A percentile compares a stretch with the other conserved stretches of the same genome.
Evolutionary conservation across 2,329 filamentous ascomycete genomes (phyloP).

Genomic region (Aspergillus fischeri): DNA sequence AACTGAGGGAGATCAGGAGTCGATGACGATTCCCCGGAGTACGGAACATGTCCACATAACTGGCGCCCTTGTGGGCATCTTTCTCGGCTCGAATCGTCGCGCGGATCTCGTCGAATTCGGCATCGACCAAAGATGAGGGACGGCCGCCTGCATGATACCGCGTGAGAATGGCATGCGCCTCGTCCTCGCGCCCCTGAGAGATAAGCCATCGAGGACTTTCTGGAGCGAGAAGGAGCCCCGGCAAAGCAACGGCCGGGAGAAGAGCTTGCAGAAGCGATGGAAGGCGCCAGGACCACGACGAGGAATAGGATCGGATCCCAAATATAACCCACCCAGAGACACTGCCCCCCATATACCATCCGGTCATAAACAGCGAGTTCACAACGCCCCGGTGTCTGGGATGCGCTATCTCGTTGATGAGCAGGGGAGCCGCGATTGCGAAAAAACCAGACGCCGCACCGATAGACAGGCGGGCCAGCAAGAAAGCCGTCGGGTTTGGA

Average conservation of each 20-base stretch:
- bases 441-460: slow-evolving; percentile 34
- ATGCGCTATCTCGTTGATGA: slow-evolving; percentile 46
- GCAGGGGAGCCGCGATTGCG: slow-evolving; percentile 29
- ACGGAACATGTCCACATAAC: slow-evolving; percentile 16
- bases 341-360: slow-evolving; percentile 29
- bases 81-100: slow-evolving; percentile 14
- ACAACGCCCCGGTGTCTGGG: slow-evolving; percentile 35
- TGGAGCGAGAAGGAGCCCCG: slow-evolving; percentile 13
- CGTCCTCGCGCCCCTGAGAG: slow-evolving; percentile 11
- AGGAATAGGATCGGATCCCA: slow-evolving; percentile 14
- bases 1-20: slow-evolving; percentile 10
- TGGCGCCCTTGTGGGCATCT: slow-evolving; percentile 7
- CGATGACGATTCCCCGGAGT: slow-evolving; percentile 11
- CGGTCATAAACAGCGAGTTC: slow-evolving; percentile 33
- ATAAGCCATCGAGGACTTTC: slow-evolving; percentile 22
- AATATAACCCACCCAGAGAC: slow-evolving; percentile 28
- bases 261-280: slow-evolving; percentile 19
- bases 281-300: slow-evolving; percentile 21
- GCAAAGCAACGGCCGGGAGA: slow-evolving; percentile 15
- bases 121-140: slow-evolving; percentile 11
- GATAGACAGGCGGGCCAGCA: slow-evolving; percentile 35
- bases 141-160: slow-evolving; percentile 18
- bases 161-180: slow-evolving; percentile 13
- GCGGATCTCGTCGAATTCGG: slow-evolving; percentile 17
- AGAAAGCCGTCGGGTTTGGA: slow-evolving; percentile 24